Conservation (phyloP, 2,329 filamentous ascomycete species). For the Colletotrichum sp. region DNA sequence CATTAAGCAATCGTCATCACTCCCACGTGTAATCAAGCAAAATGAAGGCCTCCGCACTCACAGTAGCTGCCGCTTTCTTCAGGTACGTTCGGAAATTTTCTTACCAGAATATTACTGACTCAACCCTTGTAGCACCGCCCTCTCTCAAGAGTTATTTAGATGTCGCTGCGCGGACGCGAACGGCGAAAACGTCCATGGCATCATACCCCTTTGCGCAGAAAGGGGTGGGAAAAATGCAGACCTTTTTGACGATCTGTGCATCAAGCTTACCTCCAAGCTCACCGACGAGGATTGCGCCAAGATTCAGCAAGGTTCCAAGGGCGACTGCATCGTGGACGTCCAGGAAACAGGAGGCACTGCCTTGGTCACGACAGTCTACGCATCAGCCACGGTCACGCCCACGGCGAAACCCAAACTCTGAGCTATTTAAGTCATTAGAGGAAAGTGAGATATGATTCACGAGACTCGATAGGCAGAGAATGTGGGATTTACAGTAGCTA, state of each 20-base stretch:
- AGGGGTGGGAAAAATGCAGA: background rate
- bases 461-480: background rate
- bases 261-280: background rate
- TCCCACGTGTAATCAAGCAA: background rate
- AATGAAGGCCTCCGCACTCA: background rate
- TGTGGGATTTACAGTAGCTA: background rate
- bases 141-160: background rate
- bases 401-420: background rate
- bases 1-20: background rate
- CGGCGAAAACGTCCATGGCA: background rate
- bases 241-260: background rate
- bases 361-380: background rate
- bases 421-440: background rate
- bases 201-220: background rate
- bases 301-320: background rate
- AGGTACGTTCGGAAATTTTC: background rate
- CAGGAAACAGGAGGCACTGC: background rate
- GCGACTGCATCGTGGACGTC: background rate
- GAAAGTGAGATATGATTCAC: background rate
- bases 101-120: rapidly evolving
- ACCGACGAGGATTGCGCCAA: background rate
- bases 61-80: background rate
- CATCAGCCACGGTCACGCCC: background rate
- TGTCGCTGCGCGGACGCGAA: background rate
- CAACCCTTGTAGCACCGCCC: background rate